Conservation (phyloP, 768 basidiomycete genomes). For the Dioszegia crocea region DNA sequence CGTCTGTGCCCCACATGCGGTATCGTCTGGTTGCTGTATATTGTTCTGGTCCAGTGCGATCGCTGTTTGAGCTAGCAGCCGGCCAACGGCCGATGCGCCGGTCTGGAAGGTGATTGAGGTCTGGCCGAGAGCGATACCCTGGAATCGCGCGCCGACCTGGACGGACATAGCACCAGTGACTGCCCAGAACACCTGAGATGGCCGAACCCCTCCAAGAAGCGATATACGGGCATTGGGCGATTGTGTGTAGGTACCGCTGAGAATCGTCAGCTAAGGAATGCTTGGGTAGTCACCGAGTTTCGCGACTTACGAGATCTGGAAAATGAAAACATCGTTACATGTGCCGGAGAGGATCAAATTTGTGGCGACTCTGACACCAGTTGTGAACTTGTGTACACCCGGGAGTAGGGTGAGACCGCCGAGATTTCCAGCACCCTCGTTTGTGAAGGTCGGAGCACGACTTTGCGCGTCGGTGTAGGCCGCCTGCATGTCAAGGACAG, state of each 20-base stretch:
- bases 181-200: slow-evolving; percentile 17
- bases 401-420: slow-evolving; percentile 17
- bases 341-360: slow-evolving; percentile 11
- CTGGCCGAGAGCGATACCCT: slow-evolving; percentile 17
- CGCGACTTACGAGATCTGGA: slow-evolving; percentile 20
- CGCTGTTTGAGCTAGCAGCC: slow-evolving; percentile 8
- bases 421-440: slow-evolving; percentile 12
- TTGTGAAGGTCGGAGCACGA: slow-evolving; percentile 5
- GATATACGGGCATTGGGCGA: slow-evolving; percentile 12
- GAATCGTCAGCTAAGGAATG: not conserved
- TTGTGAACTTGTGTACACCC: slow-evolving; percentile 20
- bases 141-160: slow-evolving; percentile 18
- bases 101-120: slow-evolving; percentile 13
- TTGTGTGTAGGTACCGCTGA: slow-evolving; percentile 19
- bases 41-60: slow-evolving; percentile 11
- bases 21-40: not conserved
- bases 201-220: slow-evolving; percentile 17
- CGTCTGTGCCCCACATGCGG: not conserved
- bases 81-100: slow-evolving; percentile 14
- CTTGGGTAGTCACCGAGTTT: not conserved
- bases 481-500: slow-evolving; percentile 10
- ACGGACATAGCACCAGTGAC: slow-evolving; percentile 17
- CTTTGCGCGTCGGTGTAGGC: slow-evolving; percentile 19
- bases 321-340: slow-evolving; percentile 20
- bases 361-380: slow-evolving; percentile 9